Conservation (phyloP, 345 rosid species). For the Capsella bursapastoris region DNA sequence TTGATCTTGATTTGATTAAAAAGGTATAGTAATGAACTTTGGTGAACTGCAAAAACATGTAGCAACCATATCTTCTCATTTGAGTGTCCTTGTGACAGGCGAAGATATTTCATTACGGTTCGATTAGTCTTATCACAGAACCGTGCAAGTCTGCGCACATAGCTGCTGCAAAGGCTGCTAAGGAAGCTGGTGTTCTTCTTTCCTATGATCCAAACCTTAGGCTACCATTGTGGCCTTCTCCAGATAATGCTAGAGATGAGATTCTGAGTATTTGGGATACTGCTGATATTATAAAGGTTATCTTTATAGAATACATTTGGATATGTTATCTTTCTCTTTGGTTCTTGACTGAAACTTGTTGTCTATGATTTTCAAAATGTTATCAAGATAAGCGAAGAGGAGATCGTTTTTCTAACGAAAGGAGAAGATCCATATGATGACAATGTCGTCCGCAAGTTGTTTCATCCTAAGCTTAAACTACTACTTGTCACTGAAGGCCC, state of each 20-base stretch:
- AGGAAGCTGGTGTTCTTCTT: slow-evolving; percentile 84
- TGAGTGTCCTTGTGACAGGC: slow-evolving; percentile 59
- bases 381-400: slow-evolving; percentile 87
- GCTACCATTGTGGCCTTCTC: slow-evolving; percentile 93
- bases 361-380: slow-evolving; percentile 8
- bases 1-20: slow-evolving; percentile 75
- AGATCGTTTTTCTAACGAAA: slow-evolving; percentile 74
- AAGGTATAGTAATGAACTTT: slow-evolving; percentile 54
- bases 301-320: slow-evolving; percentile 4
- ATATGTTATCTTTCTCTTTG: not conserved
- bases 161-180: slow-evolving; percentile 91
- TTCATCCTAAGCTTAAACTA: slow-evolving; percentile 78
- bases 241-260: slow-evolving; percentile 83
- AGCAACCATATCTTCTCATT: not conserved
- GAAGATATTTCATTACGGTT: slow-evolving; percentile 89
- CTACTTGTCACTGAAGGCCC: slow-evolving; percentile 93
- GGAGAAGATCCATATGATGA: slow-evolving; percentile 98
- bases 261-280: slow-evolving; percentile 85
- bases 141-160: slow-evolving; percentile 95
- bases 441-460: slow-evolving; percentile 69
- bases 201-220: slow-evolving; percentile 95
- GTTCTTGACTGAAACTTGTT: slow-evolving; percentile 26
- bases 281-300: slow-evolving; percentile 87
- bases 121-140: slow-evolving; percentile 96
- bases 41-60: not conserved